Base-by-base conservation (phyloP, 208 protist species). In the Trypanosoma avium region DNA sequence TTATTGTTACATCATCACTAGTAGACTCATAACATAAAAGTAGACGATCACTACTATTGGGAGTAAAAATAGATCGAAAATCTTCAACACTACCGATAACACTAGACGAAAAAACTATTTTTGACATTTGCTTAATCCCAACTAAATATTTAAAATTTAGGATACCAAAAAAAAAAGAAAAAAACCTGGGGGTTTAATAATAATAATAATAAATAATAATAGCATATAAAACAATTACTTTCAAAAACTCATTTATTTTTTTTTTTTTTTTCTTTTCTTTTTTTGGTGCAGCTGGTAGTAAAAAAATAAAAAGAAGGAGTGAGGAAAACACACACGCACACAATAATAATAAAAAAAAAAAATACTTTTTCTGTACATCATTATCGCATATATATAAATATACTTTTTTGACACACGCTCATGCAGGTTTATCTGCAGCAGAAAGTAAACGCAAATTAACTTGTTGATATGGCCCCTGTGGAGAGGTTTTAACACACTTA, bases 21-120 rank as follows among this genome's bases (percentile, higher is more conserved):
- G 75, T 58, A 3, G 64, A 42, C 48, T 95, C 88, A 62, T 91
- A 90, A 69, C 83, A 95, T 9, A 95, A 48, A 33, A 95, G 45
- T 30, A 95, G 73, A 15, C 50, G 50, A 33, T 72, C 67, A 46
- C 9, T 15, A 17, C 42, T 49, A 42, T 50, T 40, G 4, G 67
- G 48, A n/a, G 58, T 40, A 45, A 93, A 93, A 35, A 90, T 36
- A 19, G 67, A 48, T 8, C 54, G 53, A 48, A 93, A 93, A 36
- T 83, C 79, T 2, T 73, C 58, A 35, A 79, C 79, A 57, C 77
- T 89, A 7, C 73, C 65, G 19, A 93, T 68, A 21, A 82, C 33
- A 12, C 24, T 52, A 22, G 70, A 72, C 6, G 70, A 60, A 63
- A 64, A 72, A 4, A 26, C 13, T 17, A 21, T 10, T 49, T 15